Conservation (phyloP, 1,284 basidiomycete genomes). For the Fistulinella cinereoalba region DNA sequence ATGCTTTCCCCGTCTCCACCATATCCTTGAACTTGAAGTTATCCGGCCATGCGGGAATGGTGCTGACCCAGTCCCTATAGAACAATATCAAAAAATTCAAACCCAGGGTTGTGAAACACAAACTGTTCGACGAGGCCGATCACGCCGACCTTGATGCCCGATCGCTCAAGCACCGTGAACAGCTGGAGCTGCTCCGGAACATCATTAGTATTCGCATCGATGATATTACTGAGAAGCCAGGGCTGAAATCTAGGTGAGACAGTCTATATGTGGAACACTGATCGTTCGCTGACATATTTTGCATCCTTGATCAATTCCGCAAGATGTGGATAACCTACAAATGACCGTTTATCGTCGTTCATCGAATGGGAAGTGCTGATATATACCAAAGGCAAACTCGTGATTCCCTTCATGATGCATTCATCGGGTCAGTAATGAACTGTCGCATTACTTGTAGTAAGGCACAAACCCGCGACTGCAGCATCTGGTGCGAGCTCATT, state of each 20-base stretch:
- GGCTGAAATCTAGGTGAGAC: slow-evolving; percentile 34
- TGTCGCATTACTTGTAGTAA: too few species aligned
- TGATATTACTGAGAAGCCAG: slow-evolving; percentile 60
- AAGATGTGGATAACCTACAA: slow-evolving; percentile 75
- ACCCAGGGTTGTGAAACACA: slow-evolving; percentile 11
- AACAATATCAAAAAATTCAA: background rate
- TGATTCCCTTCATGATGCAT: too few species aligned
- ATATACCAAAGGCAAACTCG: slow-evolving; percentile 54
- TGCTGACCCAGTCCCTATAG: slow-evolving; percentile 64
- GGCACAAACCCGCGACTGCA: slow-evolving; percentile 56
- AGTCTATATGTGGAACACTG: background rate
- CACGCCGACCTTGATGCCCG: slow-evolving; percentile 59
- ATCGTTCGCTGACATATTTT: slow-evolving; percentile 53
- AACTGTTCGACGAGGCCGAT: slow-evolving; percentile 73
- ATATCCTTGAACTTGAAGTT: too few species aligned
- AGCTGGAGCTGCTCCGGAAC: slow-evolving; percentile 48
- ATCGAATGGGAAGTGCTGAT: background rate
- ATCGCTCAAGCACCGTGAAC: slow-evolving; percentile 53
- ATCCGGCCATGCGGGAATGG: slow-evolving; percentile 66
- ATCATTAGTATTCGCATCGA: slow-evolving; percentile 48
- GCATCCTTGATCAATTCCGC: slow-evolving; percentile 65
- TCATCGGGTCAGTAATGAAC: too few species aligned
- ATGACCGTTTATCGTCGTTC: slow-evolving; percentile 3
- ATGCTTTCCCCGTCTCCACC: slow-evolving; percentile 46
- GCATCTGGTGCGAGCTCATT: slow-evolving; percentile 71